A percentile compares a stretch with the other conserved stretches of the same genome.
phyloP scores from a whole-genome alignment of 257 asterid genomes.

The Salvia splendens region DNA sequence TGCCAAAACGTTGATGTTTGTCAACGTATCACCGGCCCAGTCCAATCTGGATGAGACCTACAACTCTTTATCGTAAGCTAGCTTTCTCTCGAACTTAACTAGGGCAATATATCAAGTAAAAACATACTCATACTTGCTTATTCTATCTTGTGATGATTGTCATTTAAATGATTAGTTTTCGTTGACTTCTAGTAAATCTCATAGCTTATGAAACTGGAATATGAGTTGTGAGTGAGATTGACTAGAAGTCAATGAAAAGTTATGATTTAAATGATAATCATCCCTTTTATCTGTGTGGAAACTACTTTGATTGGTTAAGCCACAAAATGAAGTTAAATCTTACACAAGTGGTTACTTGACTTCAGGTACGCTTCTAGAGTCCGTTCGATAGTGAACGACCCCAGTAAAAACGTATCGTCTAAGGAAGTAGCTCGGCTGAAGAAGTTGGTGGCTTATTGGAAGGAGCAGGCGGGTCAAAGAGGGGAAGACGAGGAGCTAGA shows the following conservation, averaged over 20 bases:
- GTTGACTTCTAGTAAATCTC: too few species aligned
- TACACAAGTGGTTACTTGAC: neutral
- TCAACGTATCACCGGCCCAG: slow-evolving; percentile 89
- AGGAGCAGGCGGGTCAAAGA: slow-evolving; percentile 83
- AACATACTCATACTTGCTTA: neutral
- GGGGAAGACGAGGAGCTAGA: slow-evolving; percentile 85
- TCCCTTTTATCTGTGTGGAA: neutral
- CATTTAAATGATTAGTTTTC: too few species aligned
- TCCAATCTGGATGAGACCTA: slow-evolving; percentile 90
- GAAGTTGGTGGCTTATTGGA: slow-evolving; percentile 82
- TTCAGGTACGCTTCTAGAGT: slow-evolving; percentile 94
- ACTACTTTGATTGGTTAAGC: neutral
- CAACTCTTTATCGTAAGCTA: slow-evolving; percentile 81
- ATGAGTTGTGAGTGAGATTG: too few species aligned
- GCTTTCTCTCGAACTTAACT: neutral
- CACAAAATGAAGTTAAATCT: neutral
- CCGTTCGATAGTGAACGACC: slow-evolving; percentile 85
- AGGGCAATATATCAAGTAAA: neutral
- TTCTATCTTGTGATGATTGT: neutral
- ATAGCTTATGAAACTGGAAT: too few species aligned
- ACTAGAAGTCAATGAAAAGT: too few species aligned
- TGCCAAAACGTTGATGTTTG: too few species aligned
- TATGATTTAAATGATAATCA: too few species aligned
- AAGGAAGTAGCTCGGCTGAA: slow-evolving; percentile 91
- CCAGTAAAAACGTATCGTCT: slow-evolving; percentile 80